Percentiles rank a stretch among this genome's conserved stretches.
These are phyloP conservation scores for Phytopythium litorale DNA, from an alignment of 352 stramenopile genomes.

Conservation along the genomic window DNA sequence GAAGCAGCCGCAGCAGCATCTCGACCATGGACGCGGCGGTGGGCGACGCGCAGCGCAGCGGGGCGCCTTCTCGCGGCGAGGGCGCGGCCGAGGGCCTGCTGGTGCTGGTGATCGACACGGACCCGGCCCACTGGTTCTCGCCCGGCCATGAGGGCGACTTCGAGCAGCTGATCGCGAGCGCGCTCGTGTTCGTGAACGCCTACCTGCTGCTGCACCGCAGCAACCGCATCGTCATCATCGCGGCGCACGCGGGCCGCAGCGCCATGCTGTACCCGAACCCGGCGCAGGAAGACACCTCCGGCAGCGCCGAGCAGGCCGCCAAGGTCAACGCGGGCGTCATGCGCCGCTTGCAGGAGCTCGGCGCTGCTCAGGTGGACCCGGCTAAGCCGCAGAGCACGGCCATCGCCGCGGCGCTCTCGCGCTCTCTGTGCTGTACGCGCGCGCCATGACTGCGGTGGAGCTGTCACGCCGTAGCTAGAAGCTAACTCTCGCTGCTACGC, in stretches of 20 bases:
- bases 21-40: not conserved
- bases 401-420: constrained; percentile 74
- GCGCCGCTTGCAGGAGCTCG: constrained; percentile 59
- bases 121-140: constrained; percentile 67
- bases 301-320: constrained; percentile 61
- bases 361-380: constrained; percentile 37
- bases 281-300: constrained; percentile 59
- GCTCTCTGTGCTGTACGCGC: constrained; percentile 73
- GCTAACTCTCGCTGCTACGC: not conserved
- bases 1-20: no score
- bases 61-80: constrained; percentile 10
- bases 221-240: constrained; percentile 84
- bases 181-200: constrained; percentile 84
- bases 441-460: constrained; percentile 21
- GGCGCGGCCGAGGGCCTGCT: constrained; percentile 48
- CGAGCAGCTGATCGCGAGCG: constrained; percentile 70
- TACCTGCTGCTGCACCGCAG: constrained; percentile 84
- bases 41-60: constrained; percentile 6
- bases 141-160: constrained; percentile 30
- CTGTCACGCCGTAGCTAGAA: not conserved
- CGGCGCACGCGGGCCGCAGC: constrained; percentile 62
- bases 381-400: constrained; percentile 58
- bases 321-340: constrained; percentile 74
- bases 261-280: constrained; percentile 77
- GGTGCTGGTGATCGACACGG: constrained; percentile 80